These are phyloP conservation scores for Ilyonectria robusta DNA, from an alignment of 2,329 filamentous ascomycete species.

Conservation along the genomic window DNA sequence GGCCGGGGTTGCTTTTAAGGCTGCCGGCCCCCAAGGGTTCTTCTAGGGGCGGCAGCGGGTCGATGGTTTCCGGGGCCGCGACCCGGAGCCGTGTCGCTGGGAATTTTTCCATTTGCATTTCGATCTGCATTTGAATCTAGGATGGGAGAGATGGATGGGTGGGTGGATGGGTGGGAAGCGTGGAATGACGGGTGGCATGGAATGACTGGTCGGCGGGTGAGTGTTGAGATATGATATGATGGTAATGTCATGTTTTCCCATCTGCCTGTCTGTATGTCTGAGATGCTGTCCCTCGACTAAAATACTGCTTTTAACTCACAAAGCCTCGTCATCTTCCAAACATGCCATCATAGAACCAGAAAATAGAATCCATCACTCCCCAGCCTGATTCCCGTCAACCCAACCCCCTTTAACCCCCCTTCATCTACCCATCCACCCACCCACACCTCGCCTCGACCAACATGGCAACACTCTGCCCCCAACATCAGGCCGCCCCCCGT, in stretches of 20 bases:
- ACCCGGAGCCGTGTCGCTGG: conserved; percentile 12
- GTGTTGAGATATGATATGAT: too few species aligned
- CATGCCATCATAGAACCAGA: not conserved
- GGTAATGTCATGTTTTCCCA: not conserved
- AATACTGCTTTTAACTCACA: not conserved
- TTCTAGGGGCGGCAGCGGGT: not conserved
- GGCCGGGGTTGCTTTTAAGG: not conserved
- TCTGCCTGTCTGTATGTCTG: not conserved
- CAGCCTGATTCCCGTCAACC: not conserved
- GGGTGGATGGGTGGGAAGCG: not conserved
- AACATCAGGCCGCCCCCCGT: not conserved
- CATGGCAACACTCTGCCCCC: not conserved
- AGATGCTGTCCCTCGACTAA: not conserved
- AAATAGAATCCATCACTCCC: not conserved
- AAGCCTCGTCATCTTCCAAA: not conserved
- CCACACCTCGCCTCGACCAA: not conserved
- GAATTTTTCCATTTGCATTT: not conserved
- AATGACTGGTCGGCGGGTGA: too few species aligned
- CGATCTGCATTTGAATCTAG: conserved; percentile 2
- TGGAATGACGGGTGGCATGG: too few species aligned
- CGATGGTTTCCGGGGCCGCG: not conserved
- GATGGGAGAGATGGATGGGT: not conserved
- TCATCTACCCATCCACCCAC: not conserved
- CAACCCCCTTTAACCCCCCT: not conserved
- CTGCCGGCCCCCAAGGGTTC: not conserved